Conservation (phyloP, 163 green algal species). For the Scenedesmus sp. region DNA sequence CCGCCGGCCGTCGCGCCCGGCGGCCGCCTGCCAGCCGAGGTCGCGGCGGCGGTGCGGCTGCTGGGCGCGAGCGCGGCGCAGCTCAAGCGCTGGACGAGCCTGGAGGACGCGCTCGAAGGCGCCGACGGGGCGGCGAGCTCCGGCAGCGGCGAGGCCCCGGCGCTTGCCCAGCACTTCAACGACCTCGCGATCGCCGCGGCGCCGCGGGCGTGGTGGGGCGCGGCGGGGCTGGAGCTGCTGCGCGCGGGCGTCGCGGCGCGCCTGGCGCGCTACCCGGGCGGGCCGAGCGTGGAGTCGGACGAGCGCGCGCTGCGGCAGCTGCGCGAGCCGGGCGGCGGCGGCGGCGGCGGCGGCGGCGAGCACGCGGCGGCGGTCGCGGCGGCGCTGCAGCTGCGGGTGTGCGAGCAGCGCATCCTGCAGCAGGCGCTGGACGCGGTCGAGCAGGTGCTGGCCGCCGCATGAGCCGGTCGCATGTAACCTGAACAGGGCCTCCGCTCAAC, state of each 20-base stretch:
- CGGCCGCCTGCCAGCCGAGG: background rate
- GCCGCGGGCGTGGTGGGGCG: conserved; percentile 9
- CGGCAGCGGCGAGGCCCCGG: background rate
- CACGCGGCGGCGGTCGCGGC: conserved; percentile 8
- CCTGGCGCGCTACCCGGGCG: conserved; percentile 8
- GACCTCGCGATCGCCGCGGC: conserved; percentile 14
- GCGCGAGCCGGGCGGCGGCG: background rate
- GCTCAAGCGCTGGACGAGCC: background rate
- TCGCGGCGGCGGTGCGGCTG: background rate
- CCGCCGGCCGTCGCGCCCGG: conserved; percentile 6
- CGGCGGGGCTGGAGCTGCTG: conserved; percentile 7
- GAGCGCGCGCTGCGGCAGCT: background rate
- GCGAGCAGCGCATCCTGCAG: conserved; percentile 31
- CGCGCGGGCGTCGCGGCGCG: background rate
- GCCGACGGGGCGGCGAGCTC: background rate
- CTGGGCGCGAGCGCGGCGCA: conserved; percentile 15
- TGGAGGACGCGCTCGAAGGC: conserved; percentile 11
- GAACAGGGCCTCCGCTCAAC: too few species aligned
- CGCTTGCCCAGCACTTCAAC: conserved; percentile 13
- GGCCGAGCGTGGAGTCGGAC: conserved; percentile 13
- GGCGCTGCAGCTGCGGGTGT: conserved; percentile 21
- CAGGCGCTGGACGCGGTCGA: background rate
- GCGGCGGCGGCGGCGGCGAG: background rate
- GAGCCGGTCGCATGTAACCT: too few species aligned
- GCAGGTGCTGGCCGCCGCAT: background rate